Percentiles rank a stretch among this genome's conserved stretches.
These are phyloP conservation scores for Pyrenochaeta sp. DNA, from an alignment of 2,329 filamentous ascomycete species.

Conservation along the genomic window DNA sequence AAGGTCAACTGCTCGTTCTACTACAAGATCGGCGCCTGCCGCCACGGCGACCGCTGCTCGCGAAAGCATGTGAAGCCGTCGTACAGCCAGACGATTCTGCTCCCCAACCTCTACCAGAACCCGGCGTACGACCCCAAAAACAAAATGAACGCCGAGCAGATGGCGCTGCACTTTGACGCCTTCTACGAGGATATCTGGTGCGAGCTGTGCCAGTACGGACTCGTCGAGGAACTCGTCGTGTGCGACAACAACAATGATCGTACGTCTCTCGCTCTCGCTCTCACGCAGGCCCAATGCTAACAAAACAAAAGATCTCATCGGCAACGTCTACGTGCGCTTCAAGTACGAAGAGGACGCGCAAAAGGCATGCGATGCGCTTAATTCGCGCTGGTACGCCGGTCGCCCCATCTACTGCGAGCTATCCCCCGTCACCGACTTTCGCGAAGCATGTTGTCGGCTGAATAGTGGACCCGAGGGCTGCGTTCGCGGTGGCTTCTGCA, in stretches of 20 bases:
- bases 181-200: slow-evolving; percentile 99
- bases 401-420: slow-evolving; percentile 98
- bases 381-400: slow-evolving; percentile 95
- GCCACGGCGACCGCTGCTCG: slow-evolving; percentile 97
- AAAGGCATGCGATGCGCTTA: slow-evolving; percentile 90
- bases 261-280: slow-evolving; percentile 53
- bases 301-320: slow-evolving; percentile 77
- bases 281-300: slow-evolving; percentile 10
- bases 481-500: slow-evolving; percentile 95
- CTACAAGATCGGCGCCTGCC: slow-evolving; percentile 99
- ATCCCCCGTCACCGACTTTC: slow-evolving; percentile 94
- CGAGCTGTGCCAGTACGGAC: slow-evolving; percentile 97
- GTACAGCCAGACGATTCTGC: slow-evolving; percentile 95
- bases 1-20: slow-evolving; percentile 99
- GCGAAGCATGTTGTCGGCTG: slow-evolving; percentile 94
- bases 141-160: slow-evolving; percentile 94
- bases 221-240: slow-evolving; percentile 96
- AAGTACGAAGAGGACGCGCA: slow-evolving; percentile 99
- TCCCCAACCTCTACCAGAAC: slow-evolving; percentile 99
- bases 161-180: slow-evolving; percentile 99
- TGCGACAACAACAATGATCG: slow-evolving; percentile 99
- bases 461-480: slow-evolving; percentile 97
- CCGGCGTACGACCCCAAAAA: slow-evolving; percentile 95
- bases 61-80: slow-evolving; percentile 99
- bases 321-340: slow-evolving; percentile 99